Evolutionary conservation across 1,139 yeast species (phyloP).

Genomic region (Magnusiomyces suaveolens): DNA sequence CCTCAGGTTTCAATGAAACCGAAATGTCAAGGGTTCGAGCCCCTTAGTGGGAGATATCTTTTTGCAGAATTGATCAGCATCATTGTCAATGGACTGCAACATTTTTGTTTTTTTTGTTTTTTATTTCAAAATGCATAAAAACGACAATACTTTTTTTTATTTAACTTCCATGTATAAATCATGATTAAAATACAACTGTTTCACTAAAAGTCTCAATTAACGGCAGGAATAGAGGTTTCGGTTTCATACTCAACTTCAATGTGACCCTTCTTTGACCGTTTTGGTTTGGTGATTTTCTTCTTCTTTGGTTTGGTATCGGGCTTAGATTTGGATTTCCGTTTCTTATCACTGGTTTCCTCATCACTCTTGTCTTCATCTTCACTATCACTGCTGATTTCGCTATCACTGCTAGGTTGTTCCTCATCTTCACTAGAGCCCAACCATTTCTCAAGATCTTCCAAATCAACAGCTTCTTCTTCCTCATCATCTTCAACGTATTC

Average conservation of each 20-base stretch:
- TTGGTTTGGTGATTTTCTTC: slow-evolving; percentile 23
- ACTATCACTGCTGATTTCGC: slow-evolving; percentile 23
- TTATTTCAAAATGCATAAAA: too few relatives aligned
- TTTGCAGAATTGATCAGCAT: background rate
- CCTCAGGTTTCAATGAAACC: background rate
- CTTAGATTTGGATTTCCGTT: slow-evolving; percentile 31
- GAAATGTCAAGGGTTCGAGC: slow-evolving; percentile 6
- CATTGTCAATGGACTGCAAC: too few relatives aligned
- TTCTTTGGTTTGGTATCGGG: slow-evolving; percentile 31
- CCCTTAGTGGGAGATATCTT: slow-evolving; percentile 3
- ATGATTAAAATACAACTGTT: background rate
- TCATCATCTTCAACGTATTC: slow-evolving; percentile 71
- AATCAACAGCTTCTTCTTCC: slow-evolving; percentile 80
- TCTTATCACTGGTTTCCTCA: slow-evolving; percentile 19
- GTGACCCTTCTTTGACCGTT: slow-evolving; percentile 45
- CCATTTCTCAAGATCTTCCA: slow-evolving; percentile 89
- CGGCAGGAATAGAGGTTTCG: slow-evolving; percentile 35
- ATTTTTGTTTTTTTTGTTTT: too few relatives aligned
- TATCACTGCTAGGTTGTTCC: slow-evolving; percentile 26
- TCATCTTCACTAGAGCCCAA: slow-evolving; percentile 51
- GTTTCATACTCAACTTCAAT: slow-evolving; percentile 80
- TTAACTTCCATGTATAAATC: background rate
- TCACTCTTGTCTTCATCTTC: slow-evolving; percentile 33
- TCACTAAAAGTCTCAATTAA: background rate
- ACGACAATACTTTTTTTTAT: background rate